Conservation (phyloP, 495 filamentous ascomycete genomes). For the Mycothermus thermophilus region DNA sequence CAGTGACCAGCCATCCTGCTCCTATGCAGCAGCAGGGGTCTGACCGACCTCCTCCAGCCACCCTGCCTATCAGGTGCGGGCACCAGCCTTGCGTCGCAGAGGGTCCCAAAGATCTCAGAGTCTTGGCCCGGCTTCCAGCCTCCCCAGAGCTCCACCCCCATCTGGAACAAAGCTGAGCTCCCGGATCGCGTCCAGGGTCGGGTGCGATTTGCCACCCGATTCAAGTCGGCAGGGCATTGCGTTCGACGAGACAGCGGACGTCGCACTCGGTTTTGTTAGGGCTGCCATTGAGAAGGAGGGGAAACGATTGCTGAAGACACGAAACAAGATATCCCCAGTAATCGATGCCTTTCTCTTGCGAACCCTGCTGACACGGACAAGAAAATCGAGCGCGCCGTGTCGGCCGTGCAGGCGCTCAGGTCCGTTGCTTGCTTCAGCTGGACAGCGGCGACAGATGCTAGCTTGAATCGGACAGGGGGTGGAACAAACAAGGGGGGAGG, state of each 20-base stretch:
- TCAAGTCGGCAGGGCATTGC: too few relatives aligned
- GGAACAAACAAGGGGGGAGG: constrained; percentile 9
- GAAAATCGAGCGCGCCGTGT: too few relatives aligned
- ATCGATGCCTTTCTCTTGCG: too few relatives aligned
- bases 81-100: constrained; percentile 10
- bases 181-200: too few relatives aligned
- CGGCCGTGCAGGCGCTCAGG: too few relatives aligned
- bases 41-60: constrained; percentile 11
- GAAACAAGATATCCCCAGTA: too few relatives aligned
- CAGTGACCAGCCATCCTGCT: constrained; percentile 13
- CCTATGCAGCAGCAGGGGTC: constrained; percentile 13
- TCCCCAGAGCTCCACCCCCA: not conserved
- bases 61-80: constrained; percentile 5
- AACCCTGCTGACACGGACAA: too few relatives aligned
- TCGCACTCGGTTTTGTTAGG: too few relatives aligned
- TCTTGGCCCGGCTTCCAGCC: constrained; percentile 2
- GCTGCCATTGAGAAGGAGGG: too few relatives aligned
- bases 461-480: constrained; percentile 15
- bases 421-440: not conserved
- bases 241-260: too few relatives aligned
- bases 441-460: constrained; percentile 13
- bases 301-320: too few relatives aligned
- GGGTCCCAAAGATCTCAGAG: constrained; percentile 12
- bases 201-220: too few relatives aligned
- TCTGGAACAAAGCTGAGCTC: constrained; percentile 3